Percentiles rank a stretch among this genome's conserved stretches.
Evolutionary conservation across 2,329 filamentous ascomycete species (phyloP).

Genomic region (Tolypocladium inflatum): DNA sequence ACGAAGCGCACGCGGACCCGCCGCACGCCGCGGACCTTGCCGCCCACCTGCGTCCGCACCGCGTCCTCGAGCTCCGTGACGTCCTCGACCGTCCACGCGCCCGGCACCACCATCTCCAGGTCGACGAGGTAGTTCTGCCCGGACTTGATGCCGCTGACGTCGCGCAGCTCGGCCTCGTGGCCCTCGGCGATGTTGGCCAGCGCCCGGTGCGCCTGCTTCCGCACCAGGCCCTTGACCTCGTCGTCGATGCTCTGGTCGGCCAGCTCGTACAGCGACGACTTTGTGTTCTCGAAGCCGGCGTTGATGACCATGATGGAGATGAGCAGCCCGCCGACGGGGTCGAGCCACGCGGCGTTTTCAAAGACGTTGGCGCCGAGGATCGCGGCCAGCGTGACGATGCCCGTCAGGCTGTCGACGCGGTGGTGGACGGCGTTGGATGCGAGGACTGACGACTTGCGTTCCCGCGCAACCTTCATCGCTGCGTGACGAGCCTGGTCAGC

Average conservation of each 20-base stretch:
- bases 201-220: slow-evolving; percentile 52
- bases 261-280: slow-evolving; percentile 72
- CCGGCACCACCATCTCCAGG: slow-evolving; percentile 73
- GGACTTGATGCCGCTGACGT: slow-evolving; percentile 84
- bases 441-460: slow-evolving; percentile 90
- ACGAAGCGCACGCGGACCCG: slow-evolving; percentile 79
- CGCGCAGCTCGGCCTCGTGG: slow-evolving; percentile 58
- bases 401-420: slow-evolving; percentile 89
- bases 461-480: slow-evolving; percentile 92
- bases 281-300: slow-evolving; percentile 80
- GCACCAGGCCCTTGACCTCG: slow-evolving; percentile 67
- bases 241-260: slow-evolving; percentile 85
- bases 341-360: slow-evolving; percentile 79
- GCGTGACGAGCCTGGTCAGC: slow-evolving; percentile 2
- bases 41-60: slow-evolving; percentile 63
- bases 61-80: slow-evolving; percentile 61
- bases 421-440: slow-evolving; percentile 96
- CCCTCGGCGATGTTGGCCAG: slow-evolving; percentile 44
- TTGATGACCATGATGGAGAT: slow-evolving; percentile 92
- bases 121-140: slow-evolving; percentile 96
- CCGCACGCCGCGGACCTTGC: slow-evolving; percentile 73
- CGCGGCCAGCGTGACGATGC: slow-evolving; percentile 81
- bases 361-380: slow-evolving; percentile 86
- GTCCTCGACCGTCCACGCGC: slow-evolving; percentile 64
- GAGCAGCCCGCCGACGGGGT: slow-evolving; percentile 84